A percentile compares a stretch with the other conserved stretches of the same genome.
Evolutionary conservation across 352 stramenopile species (phyloP).

Genomic region (Peronospora farinosa): DNA sequence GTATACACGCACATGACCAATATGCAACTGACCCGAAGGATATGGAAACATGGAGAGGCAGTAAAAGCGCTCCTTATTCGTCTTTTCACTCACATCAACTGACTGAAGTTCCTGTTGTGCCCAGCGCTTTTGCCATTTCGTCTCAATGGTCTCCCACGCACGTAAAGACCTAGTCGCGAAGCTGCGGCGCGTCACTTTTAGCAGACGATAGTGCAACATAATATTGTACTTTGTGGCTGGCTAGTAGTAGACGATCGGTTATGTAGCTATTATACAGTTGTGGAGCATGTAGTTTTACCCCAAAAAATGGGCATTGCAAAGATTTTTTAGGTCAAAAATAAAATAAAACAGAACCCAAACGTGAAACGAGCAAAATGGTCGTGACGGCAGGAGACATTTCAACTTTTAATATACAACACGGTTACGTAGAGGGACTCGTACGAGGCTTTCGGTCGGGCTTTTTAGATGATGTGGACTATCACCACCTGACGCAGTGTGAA

Average conservation of each 20-base stretch:
- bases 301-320: neutral
- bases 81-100: neutral
- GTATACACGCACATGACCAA: slow-evolving; percentile 99
- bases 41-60: slow-evolving; percentile 99
- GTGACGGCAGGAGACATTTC: slow-evolving; percentile 84
- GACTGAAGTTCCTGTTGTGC: slow-evolving; percentile 17
- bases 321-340: no score
- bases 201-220: no score
- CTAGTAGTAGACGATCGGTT: no score
- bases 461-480: slow-evolving; percentile 86
- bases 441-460: slow-evolving; percentile 92
- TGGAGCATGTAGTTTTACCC: neutral
- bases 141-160: slow-evolving; percentile 52
- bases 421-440: slow-evolving; percentile 95
- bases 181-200: slow-evolving; percentile 7
- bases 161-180: slow-evolving; percentile 22
- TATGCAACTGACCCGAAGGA: slow-evolving; percentile 94
- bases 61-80: slow-evolving; percentile 69
- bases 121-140: slow-evolving; percentile 73
- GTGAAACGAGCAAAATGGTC: slow-evolving; percentile 39
- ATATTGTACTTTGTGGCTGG: no score
- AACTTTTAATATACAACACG: slow-evolving; percentile 97
- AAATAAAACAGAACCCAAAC: neutral
- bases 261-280: neutral
- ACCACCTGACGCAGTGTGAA: slow-evolving; percentile 87